Evolutionary conservation across 306 rosid species (phyloP), one percentile per base, ranked within the genome.

Genomic region (Acacia crassicarpa): DNA sequence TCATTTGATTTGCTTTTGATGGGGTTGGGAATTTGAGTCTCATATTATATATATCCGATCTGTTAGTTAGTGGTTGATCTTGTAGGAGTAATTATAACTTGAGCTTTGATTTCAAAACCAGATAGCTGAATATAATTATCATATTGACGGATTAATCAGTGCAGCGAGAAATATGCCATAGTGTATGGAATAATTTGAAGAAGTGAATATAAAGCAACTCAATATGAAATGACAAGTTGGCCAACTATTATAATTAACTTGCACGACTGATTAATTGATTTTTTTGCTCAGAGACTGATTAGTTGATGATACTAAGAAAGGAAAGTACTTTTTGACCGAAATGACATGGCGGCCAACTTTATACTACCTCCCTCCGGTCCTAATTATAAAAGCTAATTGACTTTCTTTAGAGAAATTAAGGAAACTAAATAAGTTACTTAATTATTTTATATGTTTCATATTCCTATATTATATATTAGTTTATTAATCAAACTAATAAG

Each of bases 201-300:
- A 84, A 89, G 91, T 92, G 87, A 87, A 81, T 44, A 45, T 49
- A 72, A 90, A 89, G 92, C 92, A 91, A 85, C 80, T 82, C 78
- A 74, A 62, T 74, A 65, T 78, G 83, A 80, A 61, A 78, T 46
- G 91, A 84, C 86, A 75, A 78, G 74, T 54, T 73, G 85, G 80
- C 79, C 84, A 78, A 63, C 81, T 76, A 83, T 30, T 44, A 20
- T 83, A 80, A 82, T 76, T 78, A 71, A 80, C 67, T 71, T 41
- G 78, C 81, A 74, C 48, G 46, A 40, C 22, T 72, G 65, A 58
- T 69, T 49, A 81, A 83, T 45, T 65, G 79, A 63, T 61, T 30
- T 30, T 30, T 30, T 30, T 30, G 32, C 32, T 30, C 32, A 30
- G 32, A 30, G 46, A 22, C 35, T 72, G 65, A 58, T 69, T 49